Base-by-base conservation (phyloP, 306 rosid species). In the Corylus avellana region DNA sequence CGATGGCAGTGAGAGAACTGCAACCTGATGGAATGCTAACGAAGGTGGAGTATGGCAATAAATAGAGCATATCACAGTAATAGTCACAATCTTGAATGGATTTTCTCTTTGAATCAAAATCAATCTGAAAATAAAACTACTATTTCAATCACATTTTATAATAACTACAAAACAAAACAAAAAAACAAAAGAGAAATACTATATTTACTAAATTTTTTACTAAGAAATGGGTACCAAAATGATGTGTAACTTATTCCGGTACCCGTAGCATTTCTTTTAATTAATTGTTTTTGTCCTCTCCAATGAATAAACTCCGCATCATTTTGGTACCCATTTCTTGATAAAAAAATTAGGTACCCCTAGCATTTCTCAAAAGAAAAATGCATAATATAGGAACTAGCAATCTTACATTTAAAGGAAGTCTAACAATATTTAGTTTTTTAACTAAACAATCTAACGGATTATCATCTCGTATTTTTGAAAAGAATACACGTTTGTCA, bases 401-500 rank as follows among this genome's bases (percentile, higher is more conserved):
- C 46, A 51, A 39, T 50, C 80, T 6, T 86, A 92, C 97, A 53
- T 84, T 84, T 16, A 92, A 72, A 1, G 82, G 66, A 37, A 89
- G 7, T 69, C 87, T 82, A 0, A 72, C 81, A 55, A 86, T 89
- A 37, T 70, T 74, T 47, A 92, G 62, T 69, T 83, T 88, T 50
- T 77, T 64, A 78, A 89, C 83, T 14, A 86, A 84, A 82, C 94
- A 94, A 61, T 92, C 92, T 75, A 94, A n/a, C 0, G 92, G 88
- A 64, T 94, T 94, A 51, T 79, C 91, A n/a, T 94, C 87, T 0
- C 74, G 88, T 5, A 94, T 74, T 67, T 94, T 92, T 4, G 98
- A 94, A 74, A 85, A 90, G 83, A 92, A 94, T 25, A 94, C 91
- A 18, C 98, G 89, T 59, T 79, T 88, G 8, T 74, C 42, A 5